Base-by-base conservation (phyloP, 108 stramenopile genomes). In the Skeletonema potamos region DNA sequence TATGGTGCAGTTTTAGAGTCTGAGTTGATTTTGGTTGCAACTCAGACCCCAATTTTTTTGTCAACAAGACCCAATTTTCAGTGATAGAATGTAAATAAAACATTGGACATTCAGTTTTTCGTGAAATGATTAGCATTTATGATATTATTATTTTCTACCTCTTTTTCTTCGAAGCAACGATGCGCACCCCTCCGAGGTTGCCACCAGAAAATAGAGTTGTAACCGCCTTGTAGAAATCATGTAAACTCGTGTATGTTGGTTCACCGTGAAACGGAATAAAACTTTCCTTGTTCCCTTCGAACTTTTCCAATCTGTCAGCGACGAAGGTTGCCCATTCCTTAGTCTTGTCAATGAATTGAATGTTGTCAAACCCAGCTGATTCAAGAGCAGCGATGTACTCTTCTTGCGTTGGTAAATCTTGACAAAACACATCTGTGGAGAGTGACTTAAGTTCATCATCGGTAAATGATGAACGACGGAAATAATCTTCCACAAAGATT, bases 101-200 rank as follows among this genome's bases (percentile, higher is more conserved):
- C 30, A 32, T 6, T 32, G 5, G 8, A 36, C 9, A 36, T 6
- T 0, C 30, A 32, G 30, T 32, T 6, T 32, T 32, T 6, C n/a
- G n/a, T n/a, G n/a, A 32, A 6, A 32, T 32, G 6, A 32, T 32
- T 32, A 6, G 30, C 30, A 41, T 10, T 15, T 41, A 15, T 41
- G n/a, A 4, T 41, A 41, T 10, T 41, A 10, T 41, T 13, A 15
- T 4, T 4, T 13, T 37, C 12, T 20, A 46, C 2, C 44, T 46
- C 4, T 46, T 17, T 51, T 20, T 74, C 55, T 39, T 70, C 41
- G 69, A 11, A 27, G 79, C 79, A 64, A 75, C 57, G 30, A 80
- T 68, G n/a, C 79, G 67, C 26, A 75, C 79, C 44, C 79, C 79
- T 11, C 79, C 79, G 12, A 80, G 79, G 63, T 70, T 75, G 22